These are phyloP conservation scores for Leccinum fuscescens DNA, from an alignment of 1,284 basidiomycete species.

Conservation along the genomic window DNA sequence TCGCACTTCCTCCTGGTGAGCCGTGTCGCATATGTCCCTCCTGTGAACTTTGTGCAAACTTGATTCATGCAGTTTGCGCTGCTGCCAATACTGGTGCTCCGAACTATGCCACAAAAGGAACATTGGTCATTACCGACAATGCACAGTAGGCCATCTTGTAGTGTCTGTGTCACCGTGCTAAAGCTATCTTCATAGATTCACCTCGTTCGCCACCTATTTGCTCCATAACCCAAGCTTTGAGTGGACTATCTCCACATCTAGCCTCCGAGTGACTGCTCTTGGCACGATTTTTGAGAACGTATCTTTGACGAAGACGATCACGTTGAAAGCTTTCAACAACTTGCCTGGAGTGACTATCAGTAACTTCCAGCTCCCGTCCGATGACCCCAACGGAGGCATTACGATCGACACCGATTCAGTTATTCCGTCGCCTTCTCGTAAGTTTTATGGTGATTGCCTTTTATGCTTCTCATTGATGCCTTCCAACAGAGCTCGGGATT, in stretches of 20 bases:
- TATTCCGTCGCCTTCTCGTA: constrained; percentile 69
- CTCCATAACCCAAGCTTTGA: constrained; percentile 66
- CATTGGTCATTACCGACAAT: constrained; percentile 54
- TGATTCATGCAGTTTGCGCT: constrained; percentile 53
- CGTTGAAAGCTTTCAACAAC: constrained; percentile 71
- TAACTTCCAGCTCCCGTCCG: constrained; percentile 66
- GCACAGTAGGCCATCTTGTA: constrained; percentile 38
- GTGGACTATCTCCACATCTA: constrained; percentile 69
- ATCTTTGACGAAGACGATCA: constrained; percentile 59
- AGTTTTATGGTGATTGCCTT: constrained; percentile 27
- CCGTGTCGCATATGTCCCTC: background rate
- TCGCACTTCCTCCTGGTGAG: constrained; percentile 58
- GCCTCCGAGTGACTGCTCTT: constrained; percentile 62
- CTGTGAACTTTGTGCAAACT: background rate
- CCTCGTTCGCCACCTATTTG: constrained; percentile 64
- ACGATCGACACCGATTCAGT: constrained; percentile 64
- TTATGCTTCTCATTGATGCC: background rate
- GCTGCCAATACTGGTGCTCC: constrained; percentile 69
- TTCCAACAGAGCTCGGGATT: constrained; percentile 60
- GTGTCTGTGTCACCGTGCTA: background rate
- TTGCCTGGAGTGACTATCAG: constrained; percentile 68
- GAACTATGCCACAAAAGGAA: constrained; percentile 52
- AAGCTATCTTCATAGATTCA: constrained; percentile 46
- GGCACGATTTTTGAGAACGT: constrained; percentile 71
- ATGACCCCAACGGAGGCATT: constrained; percentile 68